These are phyloP conservation scores for Eutrema japonicum DNA, from an alignment of 345 rosid species.

Conservation along the genomic window DNA sequence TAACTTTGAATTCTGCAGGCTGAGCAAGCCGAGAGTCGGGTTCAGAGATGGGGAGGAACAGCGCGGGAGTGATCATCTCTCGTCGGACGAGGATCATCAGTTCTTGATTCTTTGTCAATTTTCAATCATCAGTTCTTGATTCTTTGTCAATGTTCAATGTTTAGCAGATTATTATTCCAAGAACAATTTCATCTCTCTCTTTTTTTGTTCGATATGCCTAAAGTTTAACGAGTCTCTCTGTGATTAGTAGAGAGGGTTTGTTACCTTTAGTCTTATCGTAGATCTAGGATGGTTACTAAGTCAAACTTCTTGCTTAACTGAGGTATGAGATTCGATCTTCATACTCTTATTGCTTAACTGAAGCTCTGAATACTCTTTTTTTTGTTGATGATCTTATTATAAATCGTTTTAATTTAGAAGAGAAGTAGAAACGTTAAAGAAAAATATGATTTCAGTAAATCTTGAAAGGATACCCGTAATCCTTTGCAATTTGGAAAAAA, in stretches of 20 bases:
- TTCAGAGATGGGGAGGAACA: slow-evolving; percentile 86
- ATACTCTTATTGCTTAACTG: no score
- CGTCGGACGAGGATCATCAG: slow-evolving; percentile 3
- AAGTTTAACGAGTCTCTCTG: neutral
- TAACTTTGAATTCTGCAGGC: slow-evolving; percentile 50
- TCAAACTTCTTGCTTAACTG: neutral
- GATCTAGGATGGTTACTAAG: neutral
- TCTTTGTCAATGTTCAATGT: neutral
- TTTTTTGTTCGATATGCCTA: neutral
- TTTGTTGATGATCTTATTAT: no score
- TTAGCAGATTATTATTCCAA: neutral
- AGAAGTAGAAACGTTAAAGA: no score
- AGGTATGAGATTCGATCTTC: neutral
- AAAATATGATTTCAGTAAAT: no score
- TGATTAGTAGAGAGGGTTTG: slow-evolving; percentile 20
- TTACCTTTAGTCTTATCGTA: neutral
- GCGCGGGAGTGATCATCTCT: slow-evolving; percentile 31
- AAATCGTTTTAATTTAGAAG: no score
- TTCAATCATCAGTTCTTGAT: slow-evolving; percentile 3
- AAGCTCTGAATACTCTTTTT: no score
- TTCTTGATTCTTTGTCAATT: neutral
- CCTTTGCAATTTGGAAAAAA: no score
- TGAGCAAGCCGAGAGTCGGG: slow-evolving; percentile 72
- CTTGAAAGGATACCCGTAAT: no score
- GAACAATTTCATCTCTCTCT: neutral